A percentile compares a stretch with the other conserved stretches of the same genome.
Evolutionary conservation across 305 asterid species (phyloP).

Genomic region (Rubia peregrina): DNA sequence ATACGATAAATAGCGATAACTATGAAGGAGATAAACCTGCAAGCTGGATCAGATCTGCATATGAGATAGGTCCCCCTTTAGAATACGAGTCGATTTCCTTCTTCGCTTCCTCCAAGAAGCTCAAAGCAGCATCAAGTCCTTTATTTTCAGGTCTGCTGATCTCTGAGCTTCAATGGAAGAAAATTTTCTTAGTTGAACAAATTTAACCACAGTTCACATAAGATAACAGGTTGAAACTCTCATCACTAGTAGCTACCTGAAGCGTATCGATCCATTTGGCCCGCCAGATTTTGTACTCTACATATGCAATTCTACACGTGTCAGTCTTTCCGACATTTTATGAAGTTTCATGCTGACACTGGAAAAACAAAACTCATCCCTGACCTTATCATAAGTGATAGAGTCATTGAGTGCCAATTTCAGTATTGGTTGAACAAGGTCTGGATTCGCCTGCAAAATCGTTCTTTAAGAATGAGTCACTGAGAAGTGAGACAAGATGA

Average conservation of each 20-base stretch:
- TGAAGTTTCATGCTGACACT: background rate
- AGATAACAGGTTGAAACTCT: background rate
- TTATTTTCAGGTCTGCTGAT: slow-evolving; percentile 89
- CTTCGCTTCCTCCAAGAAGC: slow-evolving; percentile 66
- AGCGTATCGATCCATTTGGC: slow-evolving; percentile 88
- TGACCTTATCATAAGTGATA: slow-evolving; percentile 84
- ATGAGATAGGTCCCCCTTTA: slow-evolving; percentile 80
- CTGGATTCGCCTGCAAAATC: slow-evolving; percentile 51
- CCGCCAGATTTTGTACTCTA: slow-evolving; percentile 96
- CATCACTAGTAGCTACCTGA: slow-evolving; percentile 38
- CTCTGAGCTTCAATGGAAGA: slow-evolving; percentile 86
- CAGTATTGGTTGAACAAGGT: slow-evolving; percentile 59
- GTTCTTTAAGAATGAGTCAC: slow-evolving; percentile 13
- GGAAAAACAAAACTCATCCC: slow-evolving; percentile 24
- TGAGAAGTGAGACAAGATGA: background rate
- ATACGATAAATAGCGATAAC: background rate
- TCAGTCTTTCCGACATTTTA: slow-evolving; percentile 24
- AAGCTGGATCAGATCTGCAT: slow-evolving; percentile 78
- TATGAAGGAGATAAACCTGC: slow-evolving; percentile 45
- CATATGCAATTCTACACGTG: slow-evolving; percentile 27
- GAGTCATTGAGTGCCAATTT: slow-evolving; percentile 86
- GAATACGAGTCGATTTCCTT: slow-evolving; percentile 77
- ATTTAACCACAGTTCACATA: background rate
- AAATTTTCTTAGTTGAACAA: slow-evolving; percentile 19
- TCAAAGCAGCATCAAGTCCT: slow-evolving; percentile 54